These are phyloP conservation scores for Trichoderma sp. DNA, from an alignment of 2,329 filamentous ascomycete genomes.

Conservation along the genomic window DNA sequence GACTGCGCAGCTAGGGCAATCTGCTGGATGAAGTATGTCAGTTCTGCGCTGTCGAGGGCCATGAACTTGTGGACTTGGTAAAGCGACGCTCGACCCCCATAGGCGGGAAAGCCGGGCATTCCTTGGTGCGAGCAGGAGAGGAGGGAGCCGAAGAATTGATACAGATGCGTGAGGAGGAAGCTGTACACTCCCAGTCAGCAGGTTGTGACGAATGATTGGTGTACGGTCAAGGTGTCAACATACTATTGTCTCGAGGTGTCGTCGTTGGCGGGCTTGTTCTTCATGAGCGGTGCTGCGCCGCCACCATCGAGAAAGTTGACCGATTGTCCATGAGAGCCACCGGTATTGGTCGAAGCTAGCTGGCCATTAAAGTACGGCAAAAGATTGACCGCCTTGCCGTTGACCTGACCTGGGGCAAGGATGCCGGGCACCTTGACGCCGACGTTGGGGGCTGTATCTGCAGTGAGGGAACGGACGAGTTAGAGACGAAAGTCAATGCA, in stretches of 20 bases:
- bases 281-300: slow-evolving; percentile 55
- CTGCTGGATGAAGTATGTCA: slow-evolving; percentile 62
- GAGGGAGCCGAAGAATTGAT: slow-evolving; percentile 61
- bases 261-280: slow-evolving; percentile 55
- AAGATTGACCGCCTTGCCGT: slow-evolving; percentile 56
- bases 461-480: not conserved
- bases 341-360: slow-evolving; percentile 55
- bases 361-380: slow-evolving; percentile 60
- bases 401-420: slow-evolving; percentile 50
- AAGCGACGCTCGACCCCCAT: slow-evolving; percentile 48
- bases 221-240: slow-evolving; percentile 24
- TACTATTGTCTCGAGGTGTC: slow-evolving; percentile 58
- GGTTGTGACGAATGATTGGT: not conserved
- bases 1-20: slow-evolving; percentile 57
- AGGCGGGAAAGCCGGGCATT: slow-evolving; percentile 51
- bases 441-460: slow-evolving; percentile 55
- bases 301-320: slow-evolving; percentile 65
- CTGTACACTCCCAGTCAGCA: slow-evolving; percentile 32
- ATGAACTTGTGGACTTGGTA: slow-evolving; percentile 62
- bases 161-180: slow-evolving; percentile 61
- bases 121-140: slow-evolving; percentile 57
- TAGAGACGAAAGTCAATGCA: not conserved
- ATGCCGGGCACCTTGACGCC: slow-evolving; percentile 58
- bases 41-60: slow-evolving; percentile 52
- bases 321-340: slow-evolving; percentile 45